A percentile compares a stretch with the other conserved stretches of the same genome.
phyloP scores from a whole-genome alignment of 1,139 yeast species.

The Wickerhamomyces sp. region DNA sequence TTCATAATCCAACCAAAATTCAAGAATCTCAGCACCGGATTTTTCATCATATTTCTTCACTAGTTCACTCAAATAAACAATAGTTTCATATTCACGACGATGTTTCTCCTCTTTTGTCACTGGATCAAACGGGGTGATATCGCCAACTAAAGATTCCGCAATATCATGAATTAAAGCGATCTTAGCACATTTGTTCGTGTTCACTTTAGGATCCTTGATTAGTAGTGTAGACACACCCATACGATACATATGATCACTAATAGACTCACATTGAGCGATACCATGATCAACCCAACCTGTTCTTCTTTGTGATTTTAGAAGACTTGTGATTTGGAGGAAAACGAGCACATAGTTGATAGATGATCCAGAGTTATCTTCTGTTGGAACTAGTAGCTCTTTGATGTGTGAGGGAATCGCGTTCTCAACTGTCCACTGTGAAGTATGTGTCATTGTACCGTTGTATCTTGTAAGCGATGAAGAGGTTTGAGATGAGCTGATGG shows the following conservation, averaged over 20 bases:
- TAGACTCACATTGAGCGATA: constrained; percentile 61
- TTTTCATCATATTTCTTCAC: constrained; percentile 57
- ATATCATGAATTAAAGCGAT: constrained; percentile 90
- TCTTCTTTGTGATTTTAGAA: constrained; percentile 74
- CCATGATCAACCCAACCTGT: constrained; percentile 92
- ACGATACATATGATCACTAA: constrained; percentile 95
- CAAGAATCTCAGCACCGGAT: constrained; percentile 64
- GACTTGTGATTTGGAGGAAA: constrained; percentile 71
- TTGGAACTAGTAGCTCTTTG: constrained; percentile 31
- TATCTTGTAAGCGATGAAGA: neutral
- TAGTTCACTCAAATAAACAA: constrained; percentile 57
- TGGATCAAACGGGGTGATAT: constrained; percentile 81
- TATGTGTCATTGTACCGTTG: constrained; percentile 6
- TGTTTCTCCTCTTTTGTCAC: constrained; percentile 73
- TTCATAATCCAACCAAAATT: constrained; percentile 89
- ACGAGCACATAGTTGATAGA: constrained; percentile 49
- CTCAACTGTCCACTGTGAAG: constrained; percentile 52
- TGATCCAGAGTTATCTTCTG: constrained; percentile 10
- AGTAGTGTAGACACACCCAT: constrained; percentile 85
- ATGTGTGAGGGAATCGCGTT: constrained; percentile 51
- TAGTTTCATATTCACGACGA: constrained; percentile 72
- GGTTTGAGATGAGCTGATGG: too few relatives aligned
- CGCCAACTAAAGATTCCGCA: constrained; percentile 93
- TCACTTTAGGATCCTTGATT: constrained; percentile 45
- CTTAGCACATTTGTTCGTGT: constrained; percentile 62